Evolutionary conservation across 164 flowering plant genomes (phyloP).

Genomic region (Aristolochia contorta): DNA sequence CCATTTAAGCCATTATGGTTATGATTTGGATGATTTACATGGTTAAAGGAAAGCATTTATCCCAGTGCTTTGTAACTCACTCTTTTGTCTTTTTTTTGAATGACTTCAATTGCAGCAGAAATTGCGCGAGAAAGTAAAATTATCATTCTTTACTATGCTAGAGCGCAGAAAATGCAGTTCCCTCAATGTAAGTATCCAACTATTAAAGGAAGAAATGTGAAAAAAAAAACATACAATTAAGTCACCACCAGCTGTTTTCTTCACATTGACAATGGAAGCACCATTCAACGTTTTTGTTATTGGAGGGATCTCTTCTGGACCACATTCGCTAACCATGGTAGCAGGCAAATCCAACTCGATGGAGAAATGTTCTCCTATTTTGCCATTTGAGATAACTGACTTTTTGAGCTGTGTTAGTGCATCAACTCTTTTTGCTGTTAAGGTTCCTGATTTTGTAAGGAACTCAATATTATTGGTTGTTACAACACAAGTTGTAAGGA

Average conservation of each 20-base stretch:
- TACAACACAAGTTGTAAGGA: slow-evolving; percentile 40
- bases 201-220: slow-evolving; percentile 14
- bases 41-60: too few relatives aligned
- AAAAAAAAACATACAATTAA: slow-evolving; percentile 31
- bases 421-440: slow-evolving; percentile 45
- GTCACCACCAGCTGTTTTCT: slow-evolving; percentile 32
- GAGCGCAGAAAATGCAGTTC: neutral
- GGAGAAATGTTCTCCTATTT: slow-evolving; percentile 14
- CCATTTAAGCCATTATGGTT: too few relatives aligned
- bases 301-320: slow-evolving; percentile 26
- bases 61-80: too few relatives aligned
- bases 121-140: too few relatives aligned
- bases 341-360: slow-evolving; percentile 72
- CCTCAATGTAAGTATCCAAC: neutral
- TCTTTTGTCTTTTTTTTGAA: too few relatives aligned
- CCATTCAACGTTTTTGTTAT: slow-evolving; percentile 35
- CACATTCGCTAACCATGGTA: slow-evolving; percentile 25
- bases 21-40: too few relatives aligned
- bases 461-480: slow-evolving; percentile 42
- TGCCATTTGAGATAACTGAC: slow-evolving; percentile 17
- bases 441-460: slow-evolving; percentile 54
- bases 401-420: slow-evolving; percentile 8
- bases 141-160: too few relatives aligned
- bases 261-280: slow-evolving; percentile 35
- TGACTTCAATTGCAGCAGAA: too few relatives aligned